These are phyloP conservation scores for Ustilago loliicola DNA, from an alignment of 1,284 basidiomycete genomes.

Conservation along the genomic window DNA sequence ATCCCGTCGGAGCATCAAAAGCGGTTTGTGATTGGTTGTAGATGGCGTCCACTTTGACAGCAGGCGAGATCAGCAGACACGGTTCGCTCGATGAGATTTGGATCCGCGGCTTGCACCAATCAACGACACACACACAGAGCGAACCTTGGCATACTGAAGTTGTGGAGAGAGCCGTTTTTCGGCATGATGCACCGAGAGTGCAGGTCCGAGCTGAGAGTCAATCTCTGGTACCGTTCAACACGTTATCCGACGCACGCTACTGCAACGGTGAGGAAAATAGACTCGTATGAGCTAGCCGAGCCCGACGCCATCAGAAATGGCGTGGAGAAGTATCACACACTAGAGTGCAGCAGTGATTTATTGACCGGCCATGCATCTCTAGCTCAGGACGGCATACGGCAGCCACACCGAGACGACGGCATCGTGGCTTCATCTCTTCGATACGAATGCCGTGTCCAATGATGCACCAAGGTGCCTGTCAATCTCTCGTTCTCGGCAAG, in stretches of 20 bases:
- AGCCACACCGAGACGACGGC: neutral
- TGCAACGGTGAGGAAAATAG: neutral
- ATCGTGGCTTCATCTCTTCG: neutral
- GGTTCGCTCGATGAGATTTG: neutral
- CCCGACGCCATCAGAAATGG: neutral
- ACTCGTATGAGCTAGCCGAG: neutral
- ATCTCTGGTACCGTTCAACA: neutral
- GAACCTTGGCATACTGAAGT: no score
- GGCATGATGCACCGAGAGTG: neutral
- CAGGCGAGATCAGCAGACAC: neutral
- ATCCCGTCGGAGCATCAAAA: neutral
- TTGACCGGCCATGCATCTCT: neutral
- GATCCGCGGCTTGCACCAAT: conserved; percentile 1
- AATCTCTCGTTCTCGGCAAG: neutral
- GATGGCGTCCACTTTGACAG: neutral
- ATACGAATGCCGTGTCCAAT: neutral
- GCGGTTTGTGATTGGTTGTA: conserved; percentile 2
- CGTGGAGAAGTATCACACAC: no score
- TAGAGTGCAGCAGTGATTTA: no score
- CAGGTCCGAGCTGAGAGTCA: neutral
- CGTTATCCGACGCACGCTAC: neutral
- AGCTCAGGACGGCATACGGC: no score
- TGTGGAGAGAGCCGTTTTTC: neutral
- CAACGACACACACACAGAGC: neutral
- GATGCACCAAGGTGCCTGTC: neutral